Percentiles rank a stretch among this genome's conserved stretches.
Conservation (phyloP, 768 basidiomycete species). For the Tylopilus sp. region DNA sequence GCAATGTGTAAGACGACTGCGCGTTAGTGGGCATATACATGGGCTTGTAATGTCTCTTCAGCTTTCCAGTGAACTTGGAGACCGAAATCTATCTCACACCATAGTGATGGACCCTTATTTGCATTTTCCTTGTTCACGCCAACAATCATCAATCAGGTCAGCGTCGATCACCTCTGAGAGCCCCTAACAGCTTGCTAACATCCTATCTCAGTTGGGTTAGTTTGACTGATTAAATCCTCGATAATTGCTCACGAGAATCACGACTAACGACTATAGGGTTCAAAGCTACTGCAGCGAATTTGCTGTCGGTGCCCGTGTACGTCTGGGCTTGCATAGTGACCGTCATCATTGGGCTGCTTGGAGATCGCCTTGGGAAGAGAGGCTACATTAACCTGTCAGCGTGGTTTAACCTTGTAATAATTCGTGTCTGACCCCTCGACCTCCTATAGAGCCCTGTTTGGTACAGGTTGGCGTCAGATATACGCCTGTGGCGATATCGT, state of each 20-base stretch:
- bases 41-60: constrained; percentile 52
- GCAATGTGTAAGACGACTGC: not conserved
- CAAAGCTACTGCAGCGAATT: constrained; percentile 61
- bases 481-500: not conserved
- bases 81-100: constrained; percentile 2
- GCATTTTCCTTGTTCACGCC: constrained; percentile 53
- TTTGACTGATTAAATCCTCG: not conserved
- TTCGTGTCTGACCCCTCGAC: constrained; percentile 1
- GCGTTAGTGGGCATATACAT: constrained; percentile 62
- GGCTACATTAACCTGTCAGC: constrained; percentile 60
- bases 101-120: constrained; percentile 48
- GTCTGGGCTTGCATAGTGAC: constrained; percentile 70
- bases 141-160: constrained; percentile 48
- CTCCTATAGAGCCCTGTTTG: constrained; percentile 27
- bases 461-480: constrained; percentile 24
- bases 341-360: constrained; percentile 54
- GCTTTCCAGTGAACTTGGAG: not conserved
- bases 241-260: not conserved
- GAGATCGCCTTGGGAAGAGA: constrained; percentile 56
- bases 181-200: not conserved
- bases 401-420: not conserved
- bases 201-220: constrained; percentile 20
- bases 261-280: constrained; percentile 40
- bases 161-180: constrained; percentile 8
- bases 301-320: constrained; percentile 77